phyloP scores from a whole-genome alignment of 192 early-diverging fungal species.

The Gigaspora rosea region DNA sequence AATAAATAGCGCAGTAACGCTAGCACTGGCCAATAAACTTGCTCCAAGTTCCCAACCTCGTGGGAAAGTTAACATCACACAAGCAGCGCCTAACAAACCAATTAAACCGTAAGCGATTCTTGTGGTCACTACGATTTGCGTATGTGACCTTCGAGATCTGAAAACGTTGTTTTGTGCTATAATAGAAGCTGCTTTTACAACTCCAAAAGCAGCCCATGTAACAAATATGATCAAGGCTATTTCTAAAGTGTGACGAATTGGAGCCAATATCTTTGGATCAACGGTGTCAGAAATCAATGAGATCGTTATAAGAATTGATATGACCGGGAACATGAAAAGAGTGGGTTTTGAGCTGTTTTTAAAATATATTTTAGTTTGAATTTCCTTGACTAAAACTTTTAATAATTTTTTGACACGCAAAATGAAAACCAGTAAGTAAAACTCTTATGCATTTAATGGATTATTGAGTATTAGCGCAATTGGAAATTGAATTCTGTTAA shows the following conservation, averaged over 20 bases:
- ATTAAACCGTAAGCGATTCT: slow-evolving; percentile 42
- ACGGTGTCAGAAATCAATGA: slow-evolving; percentile 37
- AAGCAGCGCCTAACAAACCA: slow-evolving; percentile 36
- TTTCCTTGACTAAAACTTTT: not conserved
- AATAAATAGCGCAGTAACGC: slow-evolving; percentile 42
- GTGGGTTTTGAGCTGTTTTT: slow-evolving; percentile 38
- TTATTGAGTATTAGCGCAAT: too few relatives aligned
- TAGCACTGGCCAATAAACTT: slow-evolving; percentile 43
- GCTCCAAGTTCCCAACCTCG: slow-evolving; percentile 45
- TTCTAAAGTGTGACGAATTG: slow-evolving; percentile 38
- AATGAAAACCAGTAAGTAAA: too few relatives aligned
- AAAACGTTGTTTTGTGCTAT: slow-evolving; percentile 33
- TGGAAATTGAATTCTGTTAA: too few relatives aligned
- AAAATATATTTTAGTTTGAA: not conserved
- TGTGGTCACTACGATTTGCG: slow-evolving; percentile 44
- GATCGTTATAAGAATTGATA: slow-evolving; percentile 36
- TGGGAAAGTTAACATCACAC: slow-evolving; percentile 46
- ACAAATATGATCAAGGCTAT: slow-evolving; percentile 39
- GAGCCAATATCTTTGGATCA: slow-evolving; percentile 24
- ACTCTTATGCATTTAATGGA: too few relatives aligned
- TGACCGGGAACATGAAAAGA: slow-evolving; percentile 42
- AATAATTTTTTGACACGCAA: too few relatives aligned
- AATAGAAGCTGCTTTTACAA: slow-evolving; percentile 41
- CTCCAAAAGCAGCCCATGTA: slow-evolving; percentile 36
- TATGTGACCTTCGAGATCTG: slow-evolving; percentile 37